Percentiles rank a stretch among this genome's conserved stretches.
These are phyloP conservation scores for Cytospora paraplurivora DNA, from an alignment of 2,329 filamentous ascomycete genomes.

Conservation along the genomic window DNA sequence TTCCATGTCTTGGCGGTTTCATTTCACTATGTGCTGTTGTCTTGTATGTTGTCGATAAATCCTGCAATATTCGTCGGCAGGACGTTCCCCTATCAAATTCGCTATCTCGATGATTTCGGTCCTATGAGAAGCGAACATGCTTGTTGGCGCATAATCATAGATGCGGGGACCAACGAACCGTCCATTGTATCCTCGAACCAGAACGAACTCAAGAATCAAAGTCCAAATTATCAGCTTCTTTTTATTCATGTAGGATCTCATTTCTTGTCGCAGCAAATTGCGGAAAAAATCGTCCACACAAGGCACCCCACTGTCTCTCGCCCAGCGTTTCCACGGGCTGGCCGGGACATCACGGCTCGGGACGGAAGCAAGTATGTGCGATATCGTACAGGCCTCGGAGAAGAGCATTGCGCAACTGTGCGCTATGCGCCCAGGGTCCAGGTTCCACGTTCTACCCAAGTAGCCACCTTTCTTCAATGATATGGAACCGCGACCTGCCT, in stretches of 20 bases:
- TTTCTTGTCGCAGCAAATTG: background rate
- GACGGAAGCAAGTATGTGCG: constrained; percentile 1
- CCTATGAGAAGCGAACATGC: background rate
- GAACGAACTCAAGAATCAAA: background rate
- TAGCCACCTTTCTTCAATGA: background rate
- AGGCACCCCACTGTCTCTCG: background rate
- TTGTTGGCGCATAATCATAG: background rate
- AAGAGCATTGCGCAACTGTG: background rate
- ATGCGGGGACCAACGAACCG: too few relatives aligned
- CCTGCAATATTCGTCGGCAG: background rate
- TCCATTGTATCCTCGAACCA: background rate
- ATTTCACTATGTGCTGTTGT: too few relatives aligned
- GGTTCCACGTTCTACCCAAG: background rate
- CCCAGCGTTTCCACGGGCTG: background rate
- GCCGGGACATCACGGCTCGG: background rate
- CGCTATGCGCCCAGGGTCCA: background rate
- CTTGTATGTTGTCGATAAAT: too few relatives aligned
- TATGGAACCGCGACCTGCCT: background rate
- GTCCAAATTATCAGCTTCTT: background rate
- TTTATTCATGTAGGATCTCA: background rate
- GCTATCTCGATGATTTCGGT: background rate
- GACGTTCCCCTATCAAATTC: background rate
- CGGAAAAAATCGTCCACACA: background rate
- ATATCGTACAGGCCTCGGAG: constrained; percentile 7
- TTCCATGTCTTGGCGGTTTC: too few relatives aligned